Percentiles rank a stretch among this genome's conserved stretches.
Evolutionary conservation across 164 flowering plant species (phyloP).

Genomic region (Cinnamomum chago): DNA sequence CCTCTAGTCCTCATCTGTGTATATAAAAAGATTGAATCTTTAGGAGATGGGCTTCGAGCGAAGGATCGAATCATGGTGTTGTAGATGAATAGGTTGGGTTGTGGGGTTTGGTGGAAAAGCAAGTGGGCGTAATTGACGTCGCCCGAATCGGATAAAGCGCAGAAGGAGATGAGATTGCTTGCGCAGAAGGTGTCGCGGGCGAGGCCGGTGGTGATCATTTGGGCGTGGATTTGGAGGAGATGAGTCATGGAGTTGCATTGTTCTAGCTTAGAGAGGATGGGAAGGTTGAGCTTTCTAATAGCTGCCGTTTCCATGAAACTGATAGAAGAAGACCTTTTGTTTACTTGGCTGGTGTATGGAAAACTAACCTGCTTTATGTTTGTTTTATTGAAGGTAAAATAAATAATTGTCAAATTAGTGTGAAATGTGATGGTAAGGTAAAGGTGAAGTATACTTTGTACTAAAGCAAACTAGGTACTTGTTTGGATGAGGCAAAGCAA

Average conservation of each 20-base stretch:
- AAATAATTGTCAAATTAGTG: too few relatives aligned
- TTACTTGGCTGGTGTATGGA: not conserved
- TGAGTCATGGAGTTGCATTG: conserved; percentile 47
- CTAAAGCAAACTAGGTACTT: too few relatives aligned
- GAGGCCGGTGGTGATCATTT: conserved; percentile 51
- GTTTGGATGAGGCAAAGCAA: too few relatives aligned
- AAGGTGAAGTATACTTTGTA: too few relatives aligned
- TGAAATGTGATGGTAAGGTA: too few relatives aligned
- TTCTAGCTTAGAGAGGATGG: conserved; percentile 40
- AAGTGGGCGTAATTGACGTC: conserved; percentile 38
- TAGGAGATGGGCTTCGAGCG: conserved; percentile 26
- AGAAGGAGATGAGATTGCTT: conserved; percentile 56
- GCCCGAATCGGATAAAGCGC: conserved; percentile 48
- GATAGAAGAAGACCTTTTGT: not conserved
- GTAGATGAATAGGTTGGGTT: conserved; percentile 59
- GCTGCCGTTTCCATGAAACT: not conserved
- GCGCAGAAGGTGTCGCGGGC: conserved; percentile 41
- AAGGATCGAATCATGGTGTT: conserved; percentile 43
- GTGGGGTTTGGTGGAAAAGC: conserved; percentile 34
- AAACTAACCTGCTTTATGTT: too few relatives aligned
- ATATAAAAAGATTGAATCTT: conserved; percentile 24
- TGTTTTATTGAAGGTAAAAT: too few relatives aligned
- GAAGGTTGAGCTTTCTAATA: conserved; percentile 18
- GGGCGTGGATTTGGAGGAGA: conserved; percentile 63
- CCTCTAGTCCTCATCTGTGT: conserved; percentile 18